Conservation (phyloP, 108 stramenopile genomes). For the Cyclotella baltica region DNA sequence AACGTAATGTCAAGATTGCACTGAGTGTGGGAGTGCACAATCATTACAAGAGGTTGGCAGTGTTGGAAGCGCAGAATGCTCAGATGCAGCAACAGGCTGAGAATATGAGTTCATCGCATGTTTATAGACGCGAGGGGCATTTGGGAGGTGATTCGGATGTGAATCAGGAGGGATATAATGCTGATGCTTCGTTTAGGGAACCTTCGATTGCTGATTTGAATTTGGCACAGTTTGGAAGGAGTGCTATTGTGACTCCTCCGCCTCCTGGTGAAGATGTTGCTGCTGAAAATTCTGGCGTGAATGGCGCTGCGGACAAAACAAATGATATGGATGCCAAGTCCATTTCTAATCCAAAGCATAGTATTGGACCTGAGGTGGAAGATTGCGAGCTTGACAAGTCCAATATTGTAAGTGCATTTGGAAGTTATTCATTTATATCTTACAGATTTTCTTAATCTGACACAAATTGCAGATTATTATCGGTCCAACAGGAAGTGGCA, state of each 20-base stretch:
- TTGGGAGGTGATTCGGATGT: constrained; percentile 28
- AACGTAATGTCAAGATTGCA: constrained; percentile 94
- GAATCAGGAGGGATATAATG: constrained; percentile 28
- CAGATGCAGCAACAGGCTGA: constrained; percentile 42
- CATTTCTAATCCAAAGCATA: constrained; percentile 58
- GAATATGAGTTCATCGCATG: constrained; percentile 1
- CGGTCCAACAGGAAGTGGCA: constrained; percentile 92
- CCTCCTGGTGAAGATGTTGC: neutral
- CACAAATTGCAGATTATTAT: too few relatives aligned
- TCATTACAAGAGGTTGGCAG: constrained; percentile 93
- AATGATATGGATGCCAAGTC: constrained; percentile 55
- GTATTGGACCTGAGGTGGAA: constrained; percentile 76
- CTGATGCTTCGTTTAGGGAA: constrained; percentile 46
- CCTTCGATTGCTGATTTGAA: constrained; percentile 67
- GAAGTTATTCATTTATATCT: too few relatives aligned
- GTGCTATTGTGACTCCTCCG: constrained; percentile 26
- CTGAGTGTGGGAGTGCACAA: constrained; percentile 96
- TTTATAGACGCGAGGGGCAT: constrained; percentile 37
- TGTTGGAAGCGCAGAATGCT: constrained; percentile 69
- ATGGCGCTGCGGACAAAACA: constrained; percentile 25
- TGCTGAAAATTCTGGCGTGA: neutral
- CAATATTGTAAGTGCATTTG: too few relatives aligned
- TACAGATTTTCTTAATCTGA: too few relatives aligned
- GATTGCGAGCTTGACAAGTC: constrained; percentile 95
- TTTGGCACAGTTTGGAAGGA: constrained; percentile 72